These are phyloP conservation scores for Penicillium subrubescens DNA, from an alignment of 495 filamentous ascomycete species.

Conservation along the genomic window DNA sequence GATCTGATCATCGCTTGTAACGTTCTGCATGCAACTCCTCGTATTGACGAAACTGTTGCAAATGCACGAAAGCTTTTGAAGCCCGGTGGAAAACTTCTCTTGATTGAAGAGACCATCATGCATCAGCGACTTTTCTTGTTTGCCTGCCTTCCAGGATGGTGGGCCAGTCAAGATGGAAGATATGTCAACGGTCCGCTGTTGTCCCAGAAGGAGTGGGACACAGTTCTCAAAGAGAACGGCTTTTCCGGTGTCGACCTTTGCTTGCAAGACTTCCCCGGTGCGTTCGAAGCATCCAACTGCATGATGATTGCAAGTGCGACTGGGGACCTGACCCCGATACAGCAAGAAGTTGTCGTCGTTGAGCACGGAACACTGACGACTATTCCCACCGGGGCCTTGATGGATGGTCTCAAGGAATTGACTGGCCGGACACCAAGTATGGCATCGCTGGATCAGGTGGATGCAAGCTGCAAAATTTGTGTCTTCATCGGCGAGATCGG, in stretches of 20 bases:
- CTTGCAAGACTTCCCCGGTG: conserved; percentile 28
- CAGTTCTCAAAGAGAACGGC: conserved; percentile 26
- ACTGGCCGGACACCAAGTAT: conserved; percentile 16
- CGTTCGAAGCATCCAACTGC: conserved; percentile 25
- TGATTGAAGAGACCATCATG: conserved; percentile 32
- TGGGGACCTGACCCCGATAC: conserved; percentile 8
- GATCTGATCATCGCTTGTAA: conserved; percentile 56
- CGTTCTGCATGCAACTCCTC: conserved; percentile 54
- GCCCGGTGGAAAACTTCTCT: conserved; percentile 30
- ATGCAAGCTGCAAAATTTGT: conserved; percentile 34
- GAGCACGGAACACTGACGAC: conserved; percentile 15
- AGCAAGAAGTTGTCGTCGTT: conserved; percentile 28
- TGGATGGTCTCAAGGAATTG: conserved; percentile 12
- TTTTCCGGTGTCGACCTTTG: conserved; percentile 31
- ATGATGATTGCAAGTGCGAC: conserved; percentile 28
- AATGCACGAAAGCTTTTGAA: conserved; percentile 43
- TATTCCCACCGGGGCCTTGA: conserved; percentile 17
- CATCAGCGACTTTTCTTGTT: conserved; percentile 30
- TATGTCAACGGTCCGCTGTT: conserved; percentile 27
- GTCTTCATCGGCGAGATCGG: conserved; percentile 36
- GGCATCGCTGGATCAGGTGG: conserved; percentile 9
- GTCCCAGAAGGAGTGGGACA: conserved; percentile 24
- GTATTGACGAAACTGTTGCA: conserved; percentile 47
- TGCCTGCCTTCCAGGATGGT: conserved; percentile 34
- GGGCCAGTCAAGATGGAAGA: conserved; percentile 28